Evolutionary conservation across 1,284 basidiomycete species (phyloP), one percentile per base, ranked within the genome.

Genomic region (Spongispora temasekensis): DNA sequence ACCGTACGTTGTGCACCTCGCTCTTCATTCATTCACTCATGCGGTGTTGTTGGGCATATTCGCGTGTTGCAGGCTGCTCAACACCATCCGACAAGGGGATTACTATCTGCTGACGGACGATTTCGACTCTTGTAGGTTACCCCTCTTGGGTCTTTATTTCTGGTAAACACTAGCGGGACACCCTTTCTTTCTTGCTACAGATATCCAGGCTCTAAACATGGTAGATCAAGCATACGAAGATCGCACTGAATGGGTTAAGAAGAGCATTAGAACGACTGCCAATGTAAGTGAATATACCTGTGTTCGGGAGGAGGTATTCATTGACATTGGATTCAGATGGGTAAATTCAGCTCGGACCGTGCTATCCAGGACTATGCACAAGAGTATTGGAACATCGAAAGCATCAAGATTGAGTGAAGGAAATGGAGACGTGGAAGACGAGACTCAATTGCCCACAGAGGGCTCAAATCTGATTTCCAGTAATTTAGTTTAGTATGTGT

Each of bases 341-440:
- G 94, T 75, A 94, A 95, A 74, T 97, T 97, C 80, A 93, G 92
- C 74, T 93, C 91, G 46, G 95, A 97, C 73, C 85, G 95, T 59
- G 92, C 93, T 4, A 95, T 96, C 69, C 86, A 88, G 68, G 91
- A 94, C 74, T 96, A 96, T 68, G 94, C 93, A 2, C 86, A 92
- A 76, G 88, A 86, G 67, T 90, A 87, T 74, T 90, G 89, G 88
- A 90, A 89, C 72, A 79, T 90, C 52, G 88, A 90, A 68, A 75
- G 76, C 53, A 68, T 67, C 65, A 78, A 73, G 56, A 64, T 80
- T 42, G 63, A 74, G 52, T 71, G 61, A 57, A 37, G 23, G 52
- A 42, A 23, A 28, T 15, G 12, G 52, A 40, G 10, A 27, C 21
- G 31, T n/a, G 17, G 30, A 28, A 21, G 46, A 31, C 34, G 5